phyloP scores from a whole-genome alignment of 257 asterid species.

The Voacanga thouarsii region DNA sequence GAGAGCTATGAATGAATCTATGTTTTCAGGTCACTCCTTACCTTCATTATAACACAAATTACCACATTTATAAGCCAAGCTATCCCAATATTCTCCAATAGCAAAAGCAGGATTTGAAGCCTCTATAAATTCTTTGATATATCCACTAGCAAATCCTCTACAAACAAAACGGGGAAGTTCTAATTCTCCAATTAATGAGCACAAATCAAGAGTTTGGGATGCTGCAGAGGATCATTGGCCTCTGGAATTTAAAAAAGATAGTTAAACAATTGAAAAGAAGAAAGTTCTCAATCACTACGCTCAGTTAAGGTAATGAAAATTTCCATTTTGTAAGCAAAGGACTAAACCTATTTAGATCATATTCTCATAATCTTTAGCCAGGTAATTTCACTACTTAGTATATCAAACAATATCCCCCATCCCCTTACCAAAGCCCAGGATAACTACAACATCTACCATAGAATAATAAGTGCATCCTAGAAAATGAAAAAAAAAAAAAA shows the following conservation, averaged over 20 bases:
- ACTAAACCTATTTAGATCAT: neutral
- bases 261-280: neutral
- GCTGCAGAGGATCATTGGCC: neutral
- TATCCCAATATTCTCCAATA: conserved; percentile 63
- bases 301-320: neutral
- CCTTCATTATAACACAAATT: too few species aligned
- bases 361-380: neutral
- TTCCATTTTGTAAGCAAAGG: too few species aligned
- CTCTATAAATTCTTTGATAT: conserved; percentile 53
- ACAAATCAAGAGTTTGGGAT: neutral
- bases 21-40: too few species aligned
- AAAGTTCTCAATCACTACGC: neutral
- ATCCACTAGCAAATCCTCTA: conserved; percentile 55
- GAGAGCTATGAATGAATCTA: too few species aligned
- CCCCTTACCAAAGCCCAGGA: neutral
- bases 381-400: neutral
- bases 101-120: conserved; percentile 55
- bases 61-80: conserved; percentile 54
- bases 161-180: conserved; percentile 18
- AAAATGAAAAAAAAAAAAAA: too few species aligned
- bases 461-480: neutral
- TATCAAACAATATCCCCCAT: neutral
- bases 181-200: neutral
- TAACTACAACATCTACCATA: neutral
- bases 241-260: conserved; percentile 6